These are phyloP conservation scores for Hymenotorrendiella dingleyae DNA, from an alignment of 2,329 filamentous ascomycete species.

Conservation along the genomic window DNA sequence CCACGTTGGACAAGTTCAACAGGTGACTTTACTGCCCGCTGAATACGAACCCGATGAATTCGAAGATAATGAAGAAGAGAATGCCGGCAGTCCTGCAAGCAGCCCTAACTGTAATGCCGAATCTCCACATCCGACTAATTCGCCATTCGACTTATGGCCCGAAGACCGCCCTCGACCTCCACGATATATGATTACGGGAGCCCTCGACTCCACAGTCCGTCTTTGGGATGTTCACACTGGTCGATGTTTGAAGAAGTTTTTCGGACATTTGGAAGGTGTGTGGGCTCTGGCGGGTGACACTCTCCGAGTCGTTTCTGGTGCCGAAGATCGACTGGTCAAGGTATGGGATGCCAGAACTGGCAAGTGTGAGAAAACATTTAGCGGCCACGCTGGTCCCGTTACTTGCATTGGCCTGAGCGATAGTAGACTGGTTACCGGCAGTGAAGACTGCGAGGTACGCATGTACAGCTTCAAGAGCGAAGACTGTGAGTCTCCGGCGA, in stretches of 20 bases:
- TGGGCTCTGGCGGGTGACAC: slow-evolving; percentile 91
- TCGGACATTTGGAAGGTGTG: slow-evolving; percentile 92
- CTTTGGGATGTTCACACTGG: slow-evolving; percentile 86
- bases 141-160: slow-evolving; percentile 46
- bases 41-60: slow-evolving; percentile 87
- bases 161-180: slow-evolving; percentile 68
- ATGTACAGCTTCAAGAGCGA: slow-evolving; percentile 63
- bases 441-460: slow-evolving; percentile 87
- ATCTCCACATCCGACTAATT: slow-evolving; percentile 10
- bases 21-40: slow-evolving; percentile 74
- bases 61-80: slow-evolving; percentile 50
- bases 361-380: slow-evolving; percentile 87
- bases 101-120: slow-evolving; percentile 7
- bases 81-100: slow-evolving; percentile 29
- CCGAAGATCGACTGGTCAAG: slow-evolving; percentile 93
- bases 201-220: slow-evolving; percentile 84
- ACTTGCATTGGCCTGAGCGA: slow-evolving; percentile 92
- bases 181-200: slow-evolving; percentile 87
- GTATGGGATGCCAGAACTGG: slow-evolving; percentile 91
- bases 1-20: slow-evolving; percentile 92
- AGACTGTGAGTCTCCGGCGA: slow-evolving; percentile 1
- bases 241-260: slow-evolving; percentile 83
- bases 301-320: slow-evolving; percentile 78
- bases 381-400: slow-evolving; percentile 83
- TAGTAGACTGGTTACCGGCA: slow-evolving; percentile 80